Base-by-base conservation (phyloP, 176 grass and related monocot genomes). In the Cymbopogon citratus region DNA sequence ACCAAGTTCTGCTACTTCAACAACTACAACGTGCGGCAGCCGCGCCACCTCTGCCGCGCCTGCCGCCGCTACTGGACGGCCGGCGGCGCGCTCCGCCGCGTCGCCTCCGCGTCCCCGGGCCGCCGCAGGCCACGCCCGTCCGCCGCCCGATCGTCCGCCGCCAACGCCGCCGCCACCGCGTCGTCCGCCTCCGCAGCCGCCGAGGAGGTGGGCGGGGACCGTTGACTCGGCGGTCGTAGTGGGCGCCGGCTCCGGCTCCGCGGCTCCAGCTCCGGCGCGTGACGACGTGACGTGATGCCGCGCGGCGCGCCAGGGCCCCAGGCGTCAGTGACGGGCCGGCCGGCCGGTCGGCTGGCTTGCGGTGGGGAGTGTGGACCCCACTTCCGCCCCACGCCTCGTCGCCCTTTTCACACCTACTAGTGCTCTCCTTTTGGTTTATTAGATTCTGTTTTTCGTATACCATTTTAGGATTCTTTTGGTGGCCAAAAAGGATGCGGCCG, bases 1-100 rank as follows among this genome's bases (percentile, higher is more conserved):
- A 99, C 96, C 77, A 99, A 99, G 91, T 99, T 99, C 85, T 99
- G 96, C 89, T 99, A 99, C 91, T 99, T 95, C 91, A 99, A 95
- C 83, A 99, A 99, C 96, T 95, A 99, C 91, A 99, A 99, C 96
- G 96, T 99, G 71, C 90, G 92, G 48, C 96, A 99, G 83, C 96
- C 96, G 65, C 92, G 96, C 21, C 96, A 99, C 85, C 94, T 99
- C 83, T 99, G 96, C 91, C 90, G 87, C 83, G 59, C 92, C 73
- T 99, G 96, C 87, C 92, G 89, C 74, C 91, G 96, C 68, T 99
- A 99, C 85, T 99, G 92, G 96, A 99, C 96, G 40, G 96, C 92
- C 61, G 92, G 92, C 73, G 96, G 96, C 77, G 91, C 91, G 66
- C 96, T 99, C 79, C 96, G 96, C 63, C 92, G 91, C 28, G 77